phyloP scores from a whole-genome alignment of 2,329 filamentous ascomycete species.

The Fusarium phyllophilum region DNA sequence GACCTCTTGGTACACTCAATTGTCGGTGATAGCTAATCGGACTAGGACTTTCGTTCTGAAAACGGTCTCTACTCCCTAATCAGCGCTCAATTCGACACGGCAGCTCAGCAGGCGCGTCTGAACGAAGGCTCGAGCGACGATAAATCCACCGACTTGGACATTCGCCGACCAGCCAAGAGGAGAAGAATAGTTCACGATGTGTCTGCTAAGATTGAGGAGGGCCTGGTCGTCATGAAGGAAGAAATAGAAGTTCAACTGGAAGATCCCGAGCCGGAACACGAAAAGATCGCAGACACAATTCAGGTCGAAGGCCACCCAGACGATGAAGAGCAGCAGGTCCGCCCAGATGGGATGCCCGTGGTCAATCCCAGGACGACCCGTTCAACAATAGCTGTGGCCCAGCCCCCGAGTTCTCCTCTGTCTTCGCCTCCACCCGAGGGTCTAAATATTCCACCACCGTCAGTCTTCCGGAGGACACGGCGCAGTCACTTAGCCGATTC shows the following conservation, averaged over 20 bases:
- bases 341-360: constrained; percentile 10
- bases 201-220: constrained; percentile 17
- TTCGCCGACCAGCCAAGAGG: constrained; percentile 47
- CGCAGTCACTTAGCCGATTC: constrained; percentile 37
- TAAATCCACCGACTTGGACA: constrained; percentile 27
- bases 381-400: constrained; percentile 33
- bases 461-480: constrained; percentile 37
- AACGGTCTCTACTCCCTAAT: constrained; percentile 79
- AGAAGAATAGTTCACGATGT: constrained; percentile 46
- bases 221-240: constrained; percentile 26
- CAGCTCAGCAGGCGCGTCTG: constrained; percentile 51
- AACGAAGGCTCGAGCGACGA: constrained; percentile 39
- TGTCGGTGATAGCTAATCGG: constrained; percentile 24
- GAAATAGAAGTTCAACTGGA: constrained; percentile 40
- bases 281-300: constrained; percentile 34
- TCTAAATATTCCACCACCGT: constrained; percentile 41
- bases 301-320: constrained; percentile 27
- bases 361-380: constrained; percentile 35
- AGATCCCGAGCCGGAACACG: constrained; percentile 17
- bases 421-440: constrained; percentile 52
- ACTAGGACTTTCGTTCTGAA: constrained; percentile 76
- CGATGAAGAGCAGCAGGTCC: constrained; percentile 21
- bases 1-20: not conserved
- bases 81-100: constrained; percentile 71
- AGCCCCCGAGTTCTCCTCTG: constrained; percentile 49